Evolutionary conservation across 2,329 filamentous ascomycete species (phyloP).

Genomic region (Pseudogymnoascus sp.): DNA sequence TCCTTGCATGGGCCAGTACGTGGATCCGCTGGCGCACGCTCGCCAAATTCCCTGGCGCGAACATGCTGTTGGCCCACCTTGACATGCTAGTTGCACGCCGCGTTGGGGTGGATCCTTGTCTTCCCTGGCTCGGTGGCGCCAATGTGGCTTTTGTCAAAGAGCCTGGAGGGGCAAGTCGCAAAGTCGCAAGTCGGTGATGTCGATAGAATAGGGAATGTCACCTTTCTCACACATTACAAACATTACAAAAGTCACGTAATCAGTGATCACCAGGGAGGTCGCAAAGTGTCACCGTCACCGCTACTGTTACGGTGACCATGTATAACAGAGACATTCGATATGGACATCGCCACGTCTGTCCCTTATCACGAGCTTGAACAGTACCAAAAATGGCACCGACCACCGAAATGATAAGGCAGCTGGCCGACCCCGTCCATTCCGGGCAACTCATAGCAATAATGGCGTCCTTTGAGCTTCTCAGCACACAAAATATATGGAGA

Average conservation of each 20-base stretch:
- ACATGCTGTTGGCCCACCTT: neutral
- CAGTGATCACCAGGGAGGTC: neutral
- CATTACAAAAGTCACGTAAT: neutral
- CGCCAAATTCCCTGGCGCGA: neutral
- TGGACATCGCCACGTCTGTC: constrained; percentile 1
- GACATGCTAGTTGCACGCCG: neutral
- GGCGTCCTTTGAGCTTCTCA: neutral
- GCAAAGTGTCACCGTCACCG: constrained; percentile 3
- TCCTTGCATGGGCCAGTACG: neutral
- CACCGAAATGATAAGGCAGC: neutral
- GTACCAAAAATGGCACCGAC: neutral
- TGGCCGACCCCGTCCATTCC: neutral
- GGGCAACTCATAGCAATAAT: neutral
- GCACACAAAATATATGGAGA: neutral
- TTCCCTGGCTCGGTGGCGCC: neutral
- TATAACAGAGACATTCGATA: constrained; percentile 3
- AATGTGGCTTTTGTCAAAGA: constrained; percentile 1
- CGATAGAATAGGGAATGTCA: neutral
- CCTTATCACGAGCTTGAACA: neutral
- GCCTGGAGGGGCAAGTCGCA: neutral
- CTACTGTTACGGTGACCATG: neutral
- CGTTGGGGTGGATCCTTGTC: neutral
- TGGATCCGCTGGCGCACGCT: neutral
- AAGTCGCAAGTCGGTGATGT: neutral
- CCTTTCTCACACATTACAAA: neutral